These are phyloP conservation scores for Dictyostelium brefeldianum DNA, from an alignment of 78 protist genomes.

Conservation along the genomic window DNA sequence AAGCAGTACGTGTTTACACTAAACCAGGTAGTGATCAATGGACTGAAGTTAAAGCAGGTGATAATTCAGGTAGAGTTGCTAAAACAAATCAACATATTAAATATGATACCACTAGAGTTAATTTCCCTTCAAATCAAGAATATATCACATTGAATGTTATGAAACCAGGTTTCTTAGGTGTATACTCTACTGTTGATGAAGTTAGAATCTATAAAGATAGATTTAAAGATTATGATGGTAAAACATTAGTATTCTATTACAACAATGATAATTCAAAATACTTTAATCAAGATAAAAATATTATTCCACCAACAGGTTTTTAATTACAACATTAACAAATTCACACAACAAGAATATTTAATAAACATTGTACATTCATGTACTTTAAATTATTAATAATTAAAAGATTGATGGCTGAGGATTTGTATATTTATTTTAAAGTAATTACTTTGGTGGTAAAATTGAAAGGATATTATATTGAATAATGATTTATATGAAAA, in stretches of 20 bases:
- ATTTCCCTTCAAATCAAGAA: background rate
- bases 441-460: no score
- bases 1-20: background rate
- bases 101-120: background rate
- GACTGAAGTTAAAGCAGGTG: background rate
- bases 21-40: background rate
- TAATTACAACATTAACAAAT: no score
- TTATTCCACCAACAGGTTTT: no score
- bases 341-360: no score
- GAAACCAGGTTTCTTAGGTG: background rate
- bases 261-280: background rate
- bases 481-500: no score
- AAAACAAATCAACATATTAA: background rate
- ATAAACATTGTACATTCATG: no score
- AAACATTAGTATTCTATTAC: background rate
- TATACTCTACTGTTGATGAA: background rate
- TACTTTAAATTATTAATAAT: no score
- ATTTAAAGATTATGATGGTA: background rate
- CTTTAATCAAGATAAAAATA: no score
- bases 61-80: background rate
- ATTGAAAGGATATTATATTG: no score
- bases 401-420: no score
- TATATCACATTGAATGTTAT: background rate
- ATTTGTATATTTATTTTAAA: no score
- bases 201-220: background rate